Evolutionary conservation across 768 basidiomycete genomes (phyloP).

Genomic region (Tephrocybe rancida): DNA sequence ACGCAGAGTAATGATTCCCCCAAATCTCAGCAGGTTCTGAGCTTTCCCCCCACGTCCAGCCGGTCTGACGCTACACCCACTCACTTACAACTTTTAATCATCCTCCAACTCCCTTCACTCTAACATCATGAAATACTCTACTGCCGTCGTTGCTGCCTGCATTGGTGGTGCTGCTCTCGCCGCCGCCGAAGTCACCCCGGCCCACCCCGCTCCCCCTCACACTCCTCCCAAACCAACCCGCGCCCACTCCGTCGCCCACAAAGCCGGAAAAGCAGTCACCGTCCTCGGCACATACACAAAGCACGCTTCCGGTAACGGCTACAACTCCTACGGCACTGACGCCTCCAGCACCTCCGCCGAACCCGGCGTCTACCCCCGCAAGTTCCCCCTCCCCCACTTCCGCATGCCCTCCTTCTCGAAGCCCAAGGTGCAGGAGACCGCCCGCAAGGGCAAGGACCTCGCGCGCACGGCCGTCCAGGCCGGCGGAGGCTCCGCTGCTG

Average conservation of each 20-base stretch:
- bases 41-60: conserved; percentile 14
- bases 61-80: conserved; percentile 13
- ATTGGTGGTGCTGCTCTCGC: conserved; percentile 16
- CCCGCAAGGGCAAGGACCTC: neutral
- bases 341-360: neutral
- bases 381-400: neutral
- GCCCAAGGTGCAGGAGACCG: neutral
- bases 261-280: neutral
- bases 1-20: neutral
- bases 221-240: neutral
- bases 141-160: conserved; percentile 14
- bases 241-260: neutral
- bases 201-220: neutral
- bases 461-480: neutral
- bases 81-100: conserved; percentile 1
- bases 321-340: neutral
- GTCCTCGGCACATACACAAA: neutral
- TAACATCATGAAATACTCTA: conserved; percentile 19
- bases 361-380: neutral
- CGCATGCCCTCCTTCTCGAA: neutral
- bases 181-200: neutral
- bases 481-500: neutral
- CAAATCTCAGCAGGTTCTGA: conserved; percentile 21
- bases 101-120: neutral
- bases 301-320: neutral